Evolutionary conservation across 768 basidiomycete genomes (phyloP).

Genomic region (Candolleomyces efflorescens): DNA sequence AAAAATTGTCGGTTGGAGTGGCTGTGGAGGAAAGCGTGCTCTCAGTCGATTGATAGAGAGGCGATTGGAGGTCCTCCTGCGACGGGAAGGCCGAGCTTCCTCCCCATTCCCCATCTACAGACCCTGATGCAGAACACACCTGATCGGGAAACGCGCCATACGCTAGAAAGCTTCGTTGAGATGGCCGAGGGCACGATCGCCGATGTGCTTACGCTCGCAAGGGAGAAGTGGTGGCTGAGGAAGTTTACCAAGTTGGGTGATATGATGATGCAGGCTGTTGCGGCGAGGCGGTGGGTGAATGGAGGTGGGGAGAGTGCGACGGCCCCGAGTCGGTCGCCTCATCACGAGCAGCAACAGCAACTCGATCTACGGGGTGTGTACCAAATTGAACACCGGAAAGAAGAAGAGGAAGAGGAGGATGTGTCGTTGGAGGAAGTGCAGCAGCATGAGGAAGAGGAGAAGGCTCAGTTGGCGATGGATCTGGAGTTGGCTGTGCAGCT

Average conservation of each 20-base stretch:
- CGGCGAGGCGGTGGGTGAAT: slow-evolving; percentile 43
- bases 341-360: neutral
- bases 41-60: slow-evolving; percentile 46
- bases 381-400: neutral
- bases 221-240: slow-evolving; percentile 71
- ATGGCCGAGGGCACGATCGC: slow-evolving; percentile 63
- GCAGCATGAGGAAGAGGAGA: slow-evolving; percentile 1
- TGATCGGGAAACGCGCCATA: slow-evolving; percentile 68
- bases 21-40: slow-evolving; percentile 57
- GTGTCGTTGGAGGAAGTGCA: neutral
- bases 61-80: slow-evolving; percentile 47
- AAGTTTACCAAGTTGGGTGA: slow-evolving; percentile 61
- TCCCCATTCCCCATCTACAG: neutral
- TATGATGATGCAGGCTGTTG: slow-evolving; percentile 64
- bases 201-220: slow-evolving; percentile 56
- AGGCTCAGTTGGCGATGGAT: slow-evolving; percentile 5
- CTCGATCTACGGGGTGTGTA: too few species aligned
- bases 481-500: neutral
- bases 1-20: slow-evolving; percentile 60
- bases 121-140: slow-evolving; percentile 9
- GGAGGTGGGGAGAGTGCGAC: slow-evolving; percentile 12
- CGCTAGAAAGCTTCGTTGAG: slow-evolving; percentile 69
- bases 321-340: neutral
- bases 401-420: neutral
- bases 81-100: neutral